Evolutionary conservation across 352 stramenopile species (phyloP).

Genomic region (Globisporangium echinulatum): DNA sequence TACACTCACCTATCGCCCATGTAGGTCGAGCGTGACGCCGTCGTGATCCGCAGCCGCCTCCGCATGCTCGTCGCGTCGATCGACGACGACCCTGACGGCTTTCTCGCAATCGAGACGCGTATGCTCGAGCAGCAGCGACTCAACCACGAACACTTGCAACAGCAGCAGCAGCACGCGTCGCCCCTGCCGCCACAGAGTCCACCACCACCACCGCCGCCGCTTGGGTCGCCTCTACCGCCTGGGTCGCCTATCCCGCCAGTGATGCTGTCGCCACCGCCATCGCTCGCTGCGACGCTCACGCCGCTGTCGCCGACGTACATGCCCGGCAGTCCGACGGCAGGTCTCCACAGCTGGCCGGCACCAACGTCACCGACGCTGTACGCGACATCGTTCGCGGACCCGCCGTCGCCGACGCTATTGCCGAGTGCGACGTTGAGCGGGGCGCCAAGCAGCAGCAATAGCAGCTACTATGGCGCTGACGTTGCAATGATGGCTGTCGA

Average conservation of each 20-base stretch:
- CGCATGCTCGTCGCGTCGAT: slow-evolving; percentile 70
- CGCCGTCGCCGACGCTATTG: slow-evolving; percentile 12
- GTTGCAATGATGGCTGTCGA: not conserved
- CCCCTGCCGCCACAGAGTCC: not conserved
- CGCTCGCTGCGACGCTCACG: slow-evolving; percentile 14
- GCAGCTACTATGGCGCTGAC: too few species aligned
- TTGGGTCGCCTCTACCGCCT: not conserved
- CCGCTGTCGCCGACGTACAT: slow-evolving; percentile 11
- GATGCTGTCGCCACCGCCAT: slow-evolving; percentile 10
- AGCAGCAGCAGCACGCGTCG: slow-evolving; percentile 7
- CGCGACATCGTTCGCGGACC: slow-evolving; percentile 23
- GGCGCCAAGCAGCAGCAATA: not conserved
- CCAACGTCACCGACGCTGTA: slow-evolving; percentile 22
- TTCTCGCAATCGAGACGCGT: slow-evolving; percentile 28
- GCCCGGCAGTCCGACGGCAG: slow-evolving; percentile 1
- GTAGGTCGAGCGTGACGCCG: slow-evolving; percentile 71
- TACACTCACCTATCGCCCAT: not conserved
- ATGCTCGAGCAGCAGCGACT: slow-evolving; percentile 19
- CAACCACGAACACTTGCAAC: slow-evolving; percentile 10
- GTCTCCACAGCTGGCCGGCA: slow-evolving; percentile 15
- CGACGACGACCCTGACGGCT: slow-evolving; percentile 43
- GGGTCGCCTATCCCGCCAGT: slow-evolving; percentile 2
- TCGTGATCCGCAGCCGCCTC: slow-evolving; percentile 57
- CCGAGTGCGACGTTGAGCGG: not conserved
- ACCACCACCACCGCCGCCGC: slow-evolving; percentile 5